phyloP scores from a whole-genome alignment of 164 flowering plant genomes.

The Akebia trifoliata region DNA sequence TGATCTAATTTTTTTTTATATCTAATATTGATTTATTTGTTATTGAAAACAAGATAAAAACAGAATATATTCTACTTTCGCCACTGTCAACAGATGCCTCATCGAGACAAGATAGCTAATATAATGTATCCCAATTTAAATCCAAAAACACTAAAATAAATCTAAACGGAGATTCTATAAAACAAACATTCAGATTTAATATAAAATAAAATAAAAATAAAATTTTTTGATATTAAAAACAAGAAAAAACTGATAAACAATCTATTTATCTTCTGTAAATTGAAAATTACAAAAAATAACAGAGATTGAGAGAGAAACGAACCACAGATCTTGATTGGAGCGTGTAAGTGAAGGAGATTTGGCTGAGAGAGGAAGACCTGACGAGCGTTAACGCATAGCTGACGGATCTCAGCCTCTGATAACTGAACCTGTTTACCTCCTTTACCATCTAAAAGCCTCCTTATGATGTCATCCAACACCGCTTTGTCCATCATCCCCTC shows the following conservation, averaged over 20 bases:
- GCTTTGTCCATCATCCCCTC: constrained; percentile 75
- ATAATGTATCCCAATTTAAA: background rate
- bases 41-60: no score
- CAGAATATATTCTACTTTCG: no score
- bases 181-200: background rate
- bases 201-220: background rate
- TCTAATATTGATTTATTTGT: no score
- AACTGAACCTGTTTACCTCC: constrained; percentile 81
- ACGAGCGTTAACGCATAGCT: constrained; percentile 77
- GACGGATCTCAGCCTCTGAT: constrained; percentile 79
- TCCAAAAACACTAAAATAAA: background rate
- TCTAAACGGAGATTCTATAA: background rate
- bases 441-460: constrained; percentile 71
- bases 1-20: no score
- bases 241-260: no score
- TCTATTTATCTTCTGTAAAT: background rate
- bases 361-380: constrained; percentile 74
- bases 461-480: constrained; percentile 71
- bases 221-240: background rate
- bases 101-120: no score
- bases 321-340: constrained; percentile 64
- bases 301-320: constrained; percentile 3
- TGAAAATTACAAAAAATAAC: background rate
- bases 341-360: constrained; percentile 50
- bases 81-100: no score